Percentiles rank a stretch among this genome's conserved stretches.
Conservation (phyloP, 306 rosid genomes). For the Gastrolobium villosum region DNA sequence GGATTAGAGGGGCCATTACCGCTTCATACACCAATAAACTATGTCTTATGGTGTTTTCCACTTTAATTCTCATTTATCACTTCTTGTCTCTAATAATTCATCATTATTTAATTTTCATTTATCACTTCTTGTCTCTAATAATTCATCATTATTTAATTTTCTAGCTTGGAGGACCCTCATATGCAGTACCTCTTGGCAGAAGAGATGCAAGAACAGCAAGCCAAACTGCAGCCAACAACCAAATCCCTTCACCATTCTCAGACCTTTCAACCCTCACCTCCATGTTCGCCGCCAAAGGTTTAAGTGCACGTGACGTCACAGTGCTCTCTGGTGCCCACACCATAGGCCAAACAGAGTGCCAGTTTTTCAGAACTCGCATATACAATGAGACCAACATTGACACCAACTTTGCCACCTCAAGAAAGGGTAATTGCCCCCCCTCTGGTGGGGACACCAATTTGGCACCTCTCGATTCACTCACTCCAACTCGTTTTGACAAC, state of each 20-base stretch:
- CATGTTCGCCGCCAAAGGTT: conserved; percentile 56
- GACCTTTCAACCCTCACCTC: conserved; percentile 61
- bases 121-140: not conserved
- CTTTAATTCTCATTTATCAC: not conserved
- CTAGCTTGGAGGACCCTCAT: conserved; percentile 82
- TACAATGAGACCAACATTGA: conserved; percentile 80
- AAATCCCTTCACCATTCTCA: conserved; percentile 66
- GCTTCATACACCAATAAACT: not conserved
- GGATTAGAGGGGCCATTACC: too few species aligned
- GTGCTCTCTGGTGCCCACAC: conserved; percentile 83
- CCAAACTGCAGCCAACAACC: conserved; percentile 63
- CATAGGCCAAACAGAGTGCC: conserved; percentile 66
- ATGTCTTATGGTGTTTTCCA: not conserved
- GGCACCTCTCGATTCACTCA: conserved; percentile 66
- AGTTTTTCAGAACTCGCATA: conserved; percentile 61
- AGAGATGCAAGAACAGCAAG: conserved; percentile 84
- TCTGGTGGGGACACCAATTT: conserved; percentile 64
- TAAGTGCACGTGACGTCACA: conserved; percentile 62
- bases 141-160: not conserved
- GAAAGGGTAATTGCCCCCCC: conserved; percentile 60
- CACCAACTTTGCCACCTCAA: conserved; percentile 55
- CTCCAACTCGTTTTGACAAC: conserved; percentile 62
- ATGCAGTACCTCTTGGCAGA: conserved; percentile 73
- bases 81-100: not conserved
- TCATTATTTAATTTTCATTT: not conserved